Conservation (phyloP, 208 protist genomes). For the Phytomonas sp. region DNA sequence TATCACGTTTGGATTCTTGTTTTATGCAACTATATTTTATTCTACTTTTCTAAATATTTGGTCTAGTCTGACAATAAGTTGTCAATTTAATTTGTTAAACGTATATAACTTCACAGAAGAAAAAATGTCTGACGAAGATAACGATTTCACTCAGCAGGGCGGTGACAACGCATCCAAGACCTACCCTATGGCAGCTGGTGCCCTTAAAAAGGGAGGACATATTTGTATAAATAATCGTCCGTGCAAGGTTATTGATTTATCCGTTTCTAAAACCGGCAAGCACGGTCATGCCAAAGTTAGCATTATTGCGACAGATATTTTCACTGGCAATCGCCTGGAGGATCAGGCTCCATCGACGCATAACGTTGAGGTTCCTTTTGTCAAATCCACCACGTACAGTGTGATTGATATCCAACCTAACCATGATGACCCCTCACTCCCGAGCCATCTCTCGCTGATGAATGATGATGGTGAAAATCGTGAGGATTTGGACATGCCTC, state of each 20-base stretch:
- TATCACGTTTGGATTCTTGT: no score
- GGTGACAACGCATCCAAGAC: slow-evolving; percentile 71
- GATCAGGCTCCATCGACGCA: slow-evolving; percentile 96
- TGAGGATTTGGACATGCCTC: slow-evolving; percentile 93
- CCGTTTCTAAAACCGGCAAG: slow-evolving; percentile 98
- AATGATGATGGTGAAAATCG: slow-evolving; percentile 89
- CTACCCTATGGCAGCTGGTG: slow-evolving; percentile 80
- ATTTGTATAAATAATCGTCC: slow-evolving; percentile 87
- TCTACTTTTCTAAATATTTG: no score
- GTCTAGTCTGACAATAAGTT: no score
- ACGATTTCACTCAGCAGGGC: slow-evolving; percentile 65
- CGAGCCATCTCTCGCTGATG: slow-evolving; percentile 84
- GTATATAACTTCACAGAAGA: slow-evolving; percentile 9
- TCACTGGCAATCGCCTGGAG: slow-evolving; percentile 98
- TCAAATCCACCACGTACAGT: slow-evolving; percentile 93
- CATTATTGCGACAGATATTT: slow-evolving; percentile 96
- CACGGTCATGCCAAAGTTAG: slow-evolving; percentile 98
- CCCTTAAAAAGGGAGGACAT: slow-evolving; percentile 87
- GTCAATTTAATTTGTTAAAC: slow-evolving; percentile 4
- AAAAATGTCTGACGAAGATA: slow-evolving; percentile 51
- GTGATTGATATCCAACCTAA: slow-evolving; percentile 92
- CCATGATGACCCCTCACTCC: slow-evolving; percentile 57
- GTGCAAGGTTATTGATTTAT: slow-evolving; percentile 97
- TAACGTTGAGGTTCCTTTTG: slow-evolving; percentile 95
- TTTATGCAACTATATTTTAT: no score